These are phyloP conservation scores for Apostasia ramifera DNA, from an alignment of 106 monocot genomes.

Conservation along the genomic window DNA sequence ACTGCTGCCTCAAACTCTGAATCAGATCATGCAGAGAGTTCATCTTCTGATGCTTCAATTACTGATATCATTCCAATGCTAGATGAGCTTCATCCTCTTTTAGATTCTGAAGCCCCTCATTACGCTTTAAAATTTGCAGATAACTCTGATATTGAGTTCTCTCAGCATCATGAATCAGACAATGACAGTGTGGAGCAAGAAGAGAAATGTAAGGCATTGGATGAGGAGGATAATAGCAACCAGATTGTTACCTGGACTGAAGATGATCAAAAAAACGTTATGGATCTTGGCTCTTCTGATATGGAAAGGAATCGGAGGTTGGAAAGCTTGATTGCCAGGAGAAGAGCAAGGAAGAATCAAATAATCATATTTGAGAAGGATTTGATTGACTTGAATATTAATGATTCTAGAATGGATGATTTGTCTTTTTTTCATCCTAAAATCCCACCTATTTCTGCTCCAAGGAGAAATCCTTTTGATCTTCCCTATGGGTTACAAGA, in stretches of 20 bases:
- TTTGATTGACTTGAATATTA: constrained; percentile 35
- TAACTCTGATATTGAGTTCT: constrained; percentile 8
- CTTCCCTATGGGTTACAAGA: constrained; percentile 24
- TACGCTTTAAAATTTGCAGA: background rate
- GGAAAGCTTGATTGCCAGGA: constrained; percentile 49
- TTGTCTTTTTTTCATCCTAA: constrained; percentile 17
- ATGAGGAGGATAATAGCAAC: constrained; percentile 17
- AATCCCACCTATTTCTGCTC: constrained; percentile 34
- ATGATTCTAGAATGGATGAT: constrained; percentile 12
- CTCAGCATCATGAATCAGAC: constrained; percentile 24
- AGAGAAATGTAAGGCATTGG: constrained; percentile 17
- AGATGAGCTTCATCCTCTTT: constrained; percentile 9
- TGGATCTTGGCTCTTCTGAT: constrained; percentile 42
- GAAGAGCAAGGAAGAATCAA: constrained; percentile 35
- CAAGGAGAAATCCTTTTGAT: constrained; percentile 54
- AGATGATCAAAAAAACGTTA: constrained; percentile 59
- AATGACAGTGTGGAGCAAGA: constrained; percentile 26
- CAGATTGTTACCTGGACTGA: constrained; percentile 51
- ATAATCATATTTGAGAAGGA: constrained; percentile 32
- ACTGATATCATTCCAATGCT: constrained; percentile 15
- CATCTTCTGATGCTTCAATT: constrained; percentile 13
- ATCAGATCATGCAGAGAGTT: constrained; percentile 6
- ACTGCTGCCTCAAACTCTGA: constrained; percentile 1
- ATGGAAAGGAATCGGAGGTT: constrained; percentile 46
- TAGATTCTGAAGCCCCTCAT: constrained; percentile 8